Base-by-base conservation (phyloP, 441 rosid genomes). In the Populus hybrid region DNA sequence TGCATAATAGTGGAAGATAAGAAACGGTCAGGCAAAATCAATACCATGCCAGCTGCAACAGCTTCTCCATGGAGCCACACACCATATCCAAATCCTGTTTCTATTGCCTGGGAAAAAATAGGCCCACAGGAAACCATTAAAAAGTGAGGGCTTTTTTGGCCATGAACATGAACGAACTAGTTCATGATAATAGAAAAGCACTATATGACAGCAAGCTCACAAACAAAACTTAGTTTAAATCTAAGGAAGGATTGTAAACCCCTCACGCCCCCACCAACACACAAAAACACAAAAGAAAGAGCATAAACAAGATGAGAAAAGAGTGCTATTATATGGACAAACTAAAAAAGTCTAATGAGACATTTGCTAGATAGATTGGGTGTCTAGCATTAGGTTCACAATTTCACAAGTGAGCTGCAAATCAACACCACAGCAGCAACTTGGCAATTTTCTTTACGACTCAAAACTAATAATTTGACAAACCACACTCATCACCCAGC, bases 61-160 rank as follows among this genome's bases (percentile, higher is more conserved):
- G 98, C 98, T 89, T 96, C 98, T 80, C 99, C 99, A 74, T 97
- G 99, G 80, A 97, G 95, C 98, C 99, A 97, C 76, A 87, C 83
- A 75, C 98, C 99, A 65, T 97, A 93, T 75, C 98, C 98, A 74
- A 91, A 75, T 64, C 98, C 94, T 69, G 94, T 92, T 86, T 97
- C 99, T 80, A 97, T 92, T 70, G 98, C 98, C 98, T 97, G 88
- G 74, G 75, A 82, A 79, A 79, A 70, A 72, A 79, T 32, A 70
- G 24, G 35, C 76, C 32, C 9, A 8, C 26, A 72, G 36, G 67
- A 40, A 71, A 34, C 7, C 14, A 59, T 8, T 14, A 61, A 11
- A 23, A 34, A 67, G 3, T 5, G 40, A 26, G 34, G 19, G 18
- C 6, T 9, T 30, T 34, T 24, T 64, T 71, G 59, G 18, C 32